These are phyloP conservation scores for Blastomyces gilchristii DNA, from an alignment of 2,329 filamentous ascomycete genomes.

Conservation along the genomic window DNA sequence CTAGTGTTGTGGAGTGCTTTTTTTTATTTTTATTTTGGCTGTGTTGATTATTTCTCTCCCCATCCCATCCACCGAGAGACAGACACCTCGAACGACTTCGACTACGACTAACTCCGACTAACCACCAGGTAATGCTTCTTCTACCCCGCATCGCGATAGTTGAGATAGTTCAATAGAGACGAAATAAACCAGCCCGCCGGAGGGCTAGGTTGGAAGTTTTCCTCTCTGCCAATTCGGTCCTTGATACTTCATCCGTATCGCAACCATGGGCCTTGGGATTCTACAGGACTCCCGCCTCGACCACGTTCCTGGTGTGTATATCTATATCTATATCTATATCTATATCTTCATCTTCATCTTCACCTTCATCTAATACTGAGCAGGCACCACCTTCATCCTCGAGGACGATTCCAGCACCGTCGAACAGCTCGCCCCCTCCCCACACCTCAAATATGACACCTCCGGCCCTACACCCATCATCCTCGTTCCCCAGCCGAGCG, in stretches of 20 bases:
- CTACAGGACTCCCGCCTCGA: conserved; percentile 56
- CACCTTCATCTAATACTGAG: neutral
- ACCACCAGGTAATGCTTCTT: too few species aligned
- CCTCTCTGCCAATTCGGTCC: too few species aligned
- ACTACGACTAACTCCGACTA: too few species aligned
- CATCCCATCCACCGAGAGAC: too few species aligned
- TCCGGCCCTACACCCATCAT: conserved; percentile 60
- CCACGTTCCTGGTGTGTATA: conserved; percentile 59
- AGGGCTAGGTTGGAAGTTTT: too few species aligned
- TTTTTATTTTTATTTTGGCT: too few species aligned
- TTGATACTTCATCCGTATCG: neutral
- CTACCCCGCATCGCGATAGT: too few species aligned
- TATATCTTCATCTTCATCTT: neutral
- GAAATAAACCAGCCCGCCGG: too few species aligned
- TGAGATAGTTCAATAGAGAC: too few species aligned
- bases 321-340: neutral
- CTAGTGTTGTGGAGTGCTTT: too few species aligned
- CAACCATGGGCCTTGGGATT: conserved; percentile 59
- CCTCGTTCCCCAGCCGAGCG: conserved; percentile 79
- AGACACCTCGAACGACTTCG: too few species aligned
- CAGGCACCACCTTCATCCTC: conserved; percentile 47
- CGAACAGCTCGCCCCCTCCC: conserved; percentile 26
- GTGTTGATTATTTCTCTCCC: too few species aligned
- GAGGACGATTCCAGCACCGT: conserved; percentile 45
- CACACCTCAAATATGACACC: conserved; percentile 59